Percentiles rank a stretch among this genome's conserved stretches.
Conservation (phyloP, 1,139 yeast genomes). For the Kodamaea arcana region DNA sequence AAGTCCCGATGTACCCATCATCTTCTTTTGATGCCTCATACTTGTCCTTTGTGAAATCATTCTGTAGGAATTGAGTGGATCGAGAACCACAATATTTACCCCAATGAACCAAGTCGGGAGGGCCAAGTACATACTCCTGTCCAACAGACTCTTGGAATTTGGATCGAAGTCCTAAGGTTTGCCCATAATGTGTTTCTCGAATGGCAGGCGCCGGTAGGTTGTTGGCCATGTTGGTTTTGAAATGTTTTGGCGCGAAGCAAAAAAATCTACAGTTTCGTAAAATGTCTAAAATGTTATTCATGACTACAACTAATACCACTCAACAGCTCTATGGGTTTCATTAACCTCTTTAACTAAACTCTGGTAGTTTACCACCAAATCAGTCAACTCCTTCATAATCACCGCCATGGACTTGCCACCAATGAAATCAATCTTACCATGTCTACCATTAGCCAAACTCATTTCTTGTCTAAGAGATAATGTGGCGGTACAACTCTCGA, state of each 20-base stretch:
- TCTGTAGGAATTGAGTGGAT: conserved; percentile 25
- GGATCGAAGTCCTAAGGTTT: conserved; percentile 23
- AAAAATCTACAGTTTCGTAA: no score
- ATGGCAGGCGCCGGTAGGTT: no score
- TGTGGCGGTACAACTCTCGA: conserved; percentile 50
- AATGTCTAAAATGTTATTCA: no score
- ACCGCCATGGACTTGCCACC: conserved; percentile 20
- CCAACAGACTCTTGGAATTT: conserved; percentile 18
- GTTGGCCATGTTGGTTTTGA: no score
- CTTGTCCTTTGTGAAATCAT: conserved; percentile 23
- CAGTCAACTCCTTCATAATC: conserved; percentile 25
- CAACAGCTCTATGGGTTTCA: neutral
- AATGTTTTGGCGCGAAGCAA: no score
- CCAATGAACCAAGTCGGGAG: conserved; percentile 40
- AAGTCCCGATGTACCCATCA: conserved; percentile 41
- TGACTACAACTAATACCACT: no score
- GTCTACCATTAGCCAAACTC: conserved; percentile 20
- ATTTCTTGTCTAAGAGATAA: conserved; percentile 34
- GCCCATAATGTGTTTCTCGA: conserved; percentile 29
- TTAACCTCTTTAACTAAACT: conserved; percentile 2
- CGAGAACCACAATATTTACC: conserved; percentile 35
- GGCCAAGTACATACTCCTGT: conserved; percentile 20
- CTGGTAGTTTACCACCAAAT: conserved; percentile 7
- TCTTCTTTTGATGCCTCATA: conserved; percentile 18
- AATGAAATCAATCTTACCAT: conserved; percentile 22